phyloP scores from a whole-genome alignment of 345 rosid genomes.

The Gossypium australe region DNA sequence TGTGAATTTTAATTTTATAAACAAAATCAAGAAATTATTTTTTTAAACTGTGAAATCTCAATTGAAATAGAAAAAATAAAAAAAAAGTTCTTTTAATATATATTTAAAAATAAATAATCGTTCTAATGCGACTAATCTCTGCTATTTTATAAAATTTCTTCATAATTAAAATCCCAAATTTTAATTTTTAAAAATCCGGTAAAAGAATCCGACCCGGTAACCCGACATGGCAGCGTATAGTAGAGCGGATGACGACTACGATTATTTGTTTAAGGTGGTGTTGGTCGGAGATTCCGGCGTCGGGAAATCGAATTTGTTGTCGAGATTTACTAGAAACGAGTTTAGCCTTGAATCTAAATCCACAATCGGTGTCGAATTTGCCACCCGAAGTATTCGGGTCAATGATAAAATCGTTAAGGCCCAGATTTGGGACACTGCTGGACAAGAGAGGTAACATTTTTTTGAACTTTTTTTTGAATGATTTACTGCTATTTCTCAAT shows the following conservation, averaged over 20 bases:
- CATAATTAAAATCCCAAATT: not conserved
- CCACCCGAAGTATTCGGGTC: conserved; percentile 61
- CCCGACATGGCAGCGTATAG: conserved; percentile 41
- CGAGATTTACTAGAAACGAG: conserved; percentile 75
- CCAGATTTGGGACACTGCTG: conserved; percentile 94
- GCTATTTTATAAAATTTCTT: not conserved
- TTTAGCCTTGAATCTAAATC: conserved; percentile 78
- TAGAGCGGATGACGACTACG: conserved; percentile 62
- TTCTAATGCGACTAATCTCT: not conserved
- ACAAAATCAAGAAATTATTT: no score
- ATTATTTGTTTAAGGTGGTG: conserved; percentile 69
- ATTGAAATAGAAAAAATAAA: no score
- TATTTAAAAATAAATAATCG: not conserved
- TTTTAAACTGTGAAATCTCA: no score
- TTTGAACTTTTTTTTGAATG: not conserved
- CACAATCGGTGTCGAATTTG: conserved; percentile 84
- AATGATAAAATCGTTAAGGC: conserved; percentile 81
- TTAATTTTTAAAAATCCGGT: not conserved
- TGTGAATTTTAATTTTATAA: no score
- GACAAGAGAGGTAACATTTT: conserved; percentile 61
- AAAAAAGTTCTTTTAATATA: no score
- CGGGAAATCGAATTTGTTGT: conserved; percentile 68
- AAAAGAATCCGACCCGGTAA: not conserved
- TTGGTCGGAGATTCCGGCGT: conserved; percentile 80
- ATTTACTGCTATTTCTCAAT: not conserved